Evolutionary conservation across 768 basidiomycete genomes (phyloP), one percentile per base, ranked within the genome.

Genomic region (Exsudoporus frostii): DNA sequence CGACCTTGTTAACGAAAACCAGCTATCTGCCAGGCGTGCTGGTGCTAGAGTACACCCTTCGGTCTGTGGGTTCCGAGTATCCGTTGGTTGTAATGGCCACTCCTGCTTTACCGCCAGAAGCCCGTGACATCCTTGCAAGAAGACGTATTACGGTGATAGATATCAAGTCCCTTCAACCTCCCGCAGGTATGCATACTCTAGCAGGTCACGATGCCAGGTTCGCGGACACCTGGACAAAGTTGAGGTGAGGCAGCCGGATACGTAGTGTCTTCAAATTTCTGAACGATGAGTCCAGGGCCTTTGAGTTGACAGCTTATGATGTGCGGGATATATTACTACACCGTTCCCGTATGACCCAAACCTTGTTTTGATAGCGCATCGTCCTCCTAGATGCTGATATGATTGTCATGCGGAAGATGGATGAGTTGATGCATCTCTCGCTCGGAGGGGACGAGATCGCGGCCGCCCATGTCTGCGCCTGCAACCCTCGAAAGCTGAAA

Each of bases 321-420:
- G 89, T 85, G 58, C 25, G 15, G 73, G 54, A 42, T n/a, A 46
- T 19, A 6, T 48, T 15, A 2, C 30, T 45, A 4, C 19, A 29
- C n/a, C 20, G 24, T 44, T n/a, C 25, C 39, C 45, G 9, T 25
- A 40, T 49, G 46, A 45, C 24, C 37, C 36, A 41, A 13, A 33
- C 34, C n/a, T n/a, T 51, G 54, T 27, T 55, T 49, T 30, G 11
- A 48, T 49, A 92, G 89, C 81, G 88, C 24, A 67, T 95, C 50
- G 86, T 93, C 50, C 77, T 95, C 34, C 71, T 95, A 45, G 93
- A 96, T 66, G 83, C 86, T 19, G 93, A 96, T 72, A 96, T 96
- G 93, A 76, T 92, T 49, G 75, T 94, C 20, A 74, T 77, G 71
- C 77, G 72, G 45, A 93, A 91, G 64, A 92, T 96, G 85, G 94